Base-by-base conservation (phyloP, 75 land plant genomes). In the Chamaecyparis obtusa region DNA sequence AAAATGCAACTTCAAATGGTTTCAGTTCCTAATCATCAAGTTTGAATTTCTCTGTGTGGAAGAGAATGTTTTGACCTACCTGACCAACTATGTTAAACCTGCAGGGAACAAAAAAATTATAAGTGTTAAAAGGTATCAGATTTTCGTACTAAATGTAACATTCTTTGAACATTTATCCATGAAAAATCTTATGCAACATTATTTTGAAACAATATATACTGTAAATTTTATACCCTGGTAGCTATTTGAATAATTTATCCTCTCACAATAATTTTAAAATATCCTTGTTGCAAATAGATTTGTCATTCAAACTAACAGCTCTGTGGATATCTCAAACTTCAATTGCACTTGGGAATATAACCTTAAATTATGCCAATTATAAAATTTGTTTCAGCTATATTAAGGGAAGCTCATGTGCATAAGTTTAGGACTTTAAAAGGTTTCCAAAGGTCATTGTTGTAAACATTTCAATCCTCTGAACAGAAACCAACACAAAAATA, bases 31-130 rank as follows among this genome's bases (percentile, higher is more conserved):
- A 0, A 27, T 43, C 49, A n/a, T 27, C 13, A 85, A 86, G 43
- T 32, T 24, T 24, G 85, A 32, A 86, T 13, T 83, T 32, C 16
- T 32, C 19, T 85, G 41, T 14, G 9, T 51, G 24, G 36, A 49
- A 85, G 33, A 54, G 39, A 51, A 9, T 24, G n/a, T 11, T 85
- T 85, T 85, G 46, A 57, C 75, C 37, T 48, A 96, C 98, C 98
- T 96, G 98, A 27, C 97, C 99, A 86, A 97, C 93, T 78, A 95
- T 93, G 89, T 97, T 97, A 87, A 93, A 97, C 99, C 97, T 95
- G 97, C 85, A 86, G 7, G 36, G 85, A 11, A 84, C 71, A 81
- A 27, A 44, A 46, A 81, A 9, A 13, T 27, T 41, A 2, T 10
- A 15, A 81, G 83, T 49, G 30, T 81, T 19, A 46, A 81, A 81